Percentiles rank a stretch among this genome's conserved stretches.
Conservation (phyloP, 345 rosid genomes). For the Sapria himalayana region DNA sequence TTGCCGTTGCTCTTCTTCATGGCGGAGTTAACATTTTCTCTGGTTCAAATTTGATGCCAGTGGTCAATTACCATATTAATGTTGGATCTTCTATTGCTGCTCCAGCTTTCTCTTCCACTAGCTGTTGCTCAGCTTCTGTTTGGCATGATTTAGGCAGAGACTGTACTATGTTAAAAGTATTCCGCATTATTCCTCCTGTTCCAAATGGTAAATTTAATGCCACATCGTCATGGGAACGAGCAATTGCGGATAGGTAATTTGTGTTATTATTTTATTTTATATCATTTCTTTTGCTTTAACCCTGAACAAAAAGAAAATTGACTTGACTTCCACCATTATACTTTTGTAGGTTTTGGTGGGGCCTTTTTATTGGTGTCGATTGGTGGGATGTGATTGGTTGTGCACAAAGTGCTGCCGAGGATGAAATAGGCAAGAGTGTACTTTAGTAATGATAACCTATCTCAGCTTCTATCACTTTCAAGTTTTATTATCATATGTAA, state of each 20-base stretch:
- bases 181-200: slow-evolving; percentile 93
- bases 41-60: slow-evolving; percentile 77
- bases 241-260: slow-evolving; percentile 91
- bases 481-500: too few relatives aligned
- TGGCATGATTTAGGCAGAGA: slow-evolving; percentile 83
- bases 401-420: slow-evolving; percentile 99
- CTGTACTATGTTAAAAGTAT: slow-evolving; percentile 65
- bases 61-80: slow-evolving; percentile 86
- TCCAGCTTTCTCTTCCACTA: slow-evolving; percentile 96
- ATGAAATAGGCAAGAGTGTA: slow-evolving; percentile 52
- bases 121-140: slow-evolving; percentile 97
- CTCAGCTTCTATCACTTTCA: too few relatives aligned
- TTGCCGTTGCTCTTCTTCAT: slow-evolving; percentile 80
- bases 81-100: slow-evolving; percentile 94
- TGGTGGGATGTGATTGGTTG: slow-evolving; percentile 99
- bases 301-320: neutral
- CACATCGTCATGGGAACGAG: slow-evolving; percentile 84
- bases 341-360: slow-evolving; percentile 99
- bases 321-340: too few relatives aligned
- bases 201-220: slow-evolving; percentile 56
- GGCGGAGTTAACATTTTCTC: slow-evolving; percentile 98
- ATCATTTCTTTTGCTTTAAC: neutral
- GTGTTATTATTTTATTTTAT: neutral
- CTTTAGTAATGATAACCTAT: too few relatives aligned
- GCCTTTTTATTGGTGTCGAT: slow-evolving; percentile 98